Conservation (phyloP, 768 basidiomycete genomes). For the Termitomyces sp. region DNA sequence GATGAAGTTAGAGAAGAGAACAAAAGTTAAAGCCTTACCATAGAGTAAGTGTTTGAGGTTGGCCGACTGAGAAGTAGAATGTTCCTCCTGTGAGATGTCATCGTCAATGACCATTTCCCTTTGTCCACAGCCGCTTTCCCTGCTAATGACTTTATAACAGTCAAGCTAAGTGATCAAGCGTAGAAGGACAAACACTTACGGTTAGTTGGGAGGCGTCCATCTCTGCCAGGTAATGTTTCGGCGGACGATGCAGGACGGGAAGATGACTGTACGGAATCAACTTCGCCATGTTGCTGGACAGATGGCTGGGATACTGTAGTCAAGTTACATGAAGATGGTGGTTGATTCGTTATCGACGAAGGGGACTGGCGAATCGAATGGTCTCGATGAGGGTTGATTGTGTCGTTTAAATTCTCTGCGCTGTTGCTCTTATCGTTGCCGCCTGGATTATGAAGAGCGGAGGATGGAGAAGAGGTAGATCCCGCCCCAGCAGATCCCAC, state of each 20-base stretch:
- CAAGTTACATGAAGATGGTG: not conserved
- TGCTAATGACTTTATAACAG: not conserved
- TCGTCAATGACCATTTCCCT: not conserved
- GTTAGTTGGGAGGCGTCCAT: not conserved
- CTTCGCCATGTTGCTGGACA: not conserved
- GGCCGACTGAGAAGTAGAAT: not conserved
- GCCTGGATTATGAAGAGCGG: not conserved
- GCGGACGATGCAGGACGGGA: not conserved
- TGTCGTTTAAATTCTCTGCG: too few relatives aligned
- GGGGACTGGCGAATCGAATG: not conserved
- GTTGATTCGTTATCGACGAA: not conserved
- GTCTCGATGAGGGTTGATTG: not conserved
- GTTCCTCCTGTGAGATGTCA: not conserved
- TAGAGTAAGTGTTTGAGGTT: not conserved
- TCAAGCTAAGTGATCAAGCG: not conserved
- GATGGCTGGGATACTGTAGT: not conserved
- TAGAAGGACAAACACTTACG: not conserved
- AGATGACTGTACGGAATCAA: not conserved
- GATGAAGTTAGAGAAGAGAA: not conserved
- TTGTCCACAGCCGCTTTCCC: not conserved
- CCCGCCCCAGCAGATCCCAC: not conserved
- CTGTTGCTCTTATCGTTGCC: not conserved
- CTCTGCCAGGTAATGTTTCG: not conserved
- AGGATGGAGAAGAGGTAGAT: not conserved
- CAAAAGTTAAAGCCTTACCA: not conserved